Base-by-base conservation (phyloP, 495 filamentous ascomycete species). In the Aspergillus sclerotiicarbonarius region DNA sequence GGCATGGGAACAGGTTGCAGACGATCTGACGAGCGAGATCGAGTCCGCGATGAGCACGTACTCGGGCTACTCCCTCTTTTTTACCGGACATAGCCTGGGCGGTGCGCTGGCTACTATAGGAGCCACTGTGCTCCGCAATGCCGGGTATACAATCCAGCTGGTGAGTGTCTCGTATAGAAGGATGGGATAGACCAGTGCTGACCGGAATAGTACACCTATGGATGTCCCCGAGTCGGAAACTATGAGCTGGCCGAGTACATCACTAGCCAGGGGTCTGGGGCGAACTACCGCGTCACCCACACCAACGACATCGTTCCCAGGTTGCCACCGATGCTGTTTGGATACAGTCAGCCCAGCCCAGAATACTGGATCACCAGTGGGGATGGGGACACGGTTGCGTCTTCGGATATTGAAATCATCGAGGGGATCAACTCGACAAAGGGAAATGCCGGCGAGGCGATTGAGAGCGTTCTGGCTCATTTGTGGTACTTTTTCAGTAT, bases 21-120 rank as follows among this genome's bases (percentile, higher is more conserved):
- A 67, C n/a, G 71, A 78, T 15, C 39, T 85, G 20, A 68, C 67
- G 0, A 66, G 79, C 0, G 47, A 67, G 47, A 60, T 76, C 12
- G 52, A 61, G 3, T 69, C 79, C 8, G 76, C 74, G 3, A 20
- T 56, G n/a, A 21, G 49, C 0, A 53, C 54, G 3, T 68, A 87
- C 63, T 76, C 85, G 0, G 65, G 54, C 30, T 88, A 83, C 64
- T 72, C 67, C 20, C 63, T 91, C 51, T 69, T 84, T 8, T 63
- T 84, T 18, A 87, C 85, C 0, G 88, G 89, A 7, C 88, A 91
- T 75, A 86, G 83, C 32, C 79, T 90, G 13, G 89, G 89, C 18
- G 89, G 67, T 44, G 87, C 88, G 4, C 66, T 91, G 31, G 85
- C 82, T 19, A 81, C 78, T 0, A 57, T 92, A 0, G 86, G 80